phyloP scores from a whole-genome alignment of 1,139 yeast species.

The Arxiozyma slooffiae region DNA sequence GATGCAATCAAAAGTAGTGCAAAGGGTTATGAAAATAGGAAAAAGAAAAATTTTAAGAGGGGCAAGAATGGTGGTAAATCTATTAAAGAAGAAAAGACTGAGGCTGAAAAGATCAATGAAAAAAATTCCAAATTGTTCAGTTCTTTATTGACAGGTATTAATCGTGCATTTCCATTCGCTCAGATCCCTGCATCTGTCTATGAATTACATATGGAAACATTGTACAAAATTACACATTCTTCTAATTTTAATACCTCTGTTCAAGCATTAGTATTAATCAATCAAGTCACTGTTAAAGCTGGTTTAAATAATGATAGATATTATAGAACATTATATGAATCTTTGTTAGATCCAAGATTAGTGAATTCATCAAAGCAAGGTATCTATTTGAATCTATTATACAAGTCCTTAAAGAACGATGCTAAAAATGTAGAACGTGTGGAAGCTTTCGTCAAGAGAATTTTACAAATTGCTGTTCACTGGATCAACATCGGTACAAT shows the following conservation, averaged over 20 bases:
- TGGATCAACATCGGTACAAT: slow-evolving; percentile 87
- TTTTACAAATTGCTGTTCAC: slow-evolving; percentile 71
- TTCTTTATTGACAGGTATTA: slow-evolving; percentile 87
- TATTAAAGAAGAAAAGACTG: slow-evolving; percentile 56
- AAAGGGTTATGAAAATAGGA: slow-evolving; percentile 34
- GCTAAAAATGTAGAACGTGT: slow-evolving; percentile 49
- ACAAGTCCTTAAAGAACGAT: slow-evolving; percentile 74
- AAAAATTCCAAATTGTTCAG: slow-evolving; percentile 77
- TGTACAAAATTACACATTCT: slow-evolving; percentile 86
- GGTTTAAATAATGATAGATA: slow-evolving; percentile 60
- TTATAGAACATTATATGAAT: slow-evolving; percentile 82
- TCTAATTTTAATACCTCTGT: slow-evolving; percentile 90
- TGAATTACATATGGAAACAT: slow-evolving; percentile 68
- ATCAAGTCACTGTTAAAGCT: slow-evolving; percentile 60
- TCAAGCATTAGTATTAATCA: slow-evolving; percentile 79
- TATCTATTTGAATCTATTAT: slow-evolving; percentile 74
- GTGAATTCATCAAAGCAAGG: slow-evolving; percentile 80
- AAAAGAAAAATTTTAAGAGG: slow-evolving; percentile 46
- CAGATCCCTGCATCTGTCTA: slow-evolving; percentile 63
- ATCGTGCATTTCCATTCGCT: slow-evolving; percentile 93
- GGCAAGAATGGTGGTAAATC: slow-evolving; percentile 80
- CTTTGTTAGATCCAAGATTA: slow-evolving; percentile 76
- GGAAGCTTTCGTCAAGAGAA: slow-evolving; percentile 84
- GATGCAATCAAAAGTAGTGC: slow-evolving; percentile 28
- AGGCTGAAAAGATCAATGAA: slow-evolving; percentile 68